These are phyloP conservation scores for Tricholoma hemisulphureum DNA, from an alignment of 768 basidiomycete species.

Conservation along the genomic window DNA sequence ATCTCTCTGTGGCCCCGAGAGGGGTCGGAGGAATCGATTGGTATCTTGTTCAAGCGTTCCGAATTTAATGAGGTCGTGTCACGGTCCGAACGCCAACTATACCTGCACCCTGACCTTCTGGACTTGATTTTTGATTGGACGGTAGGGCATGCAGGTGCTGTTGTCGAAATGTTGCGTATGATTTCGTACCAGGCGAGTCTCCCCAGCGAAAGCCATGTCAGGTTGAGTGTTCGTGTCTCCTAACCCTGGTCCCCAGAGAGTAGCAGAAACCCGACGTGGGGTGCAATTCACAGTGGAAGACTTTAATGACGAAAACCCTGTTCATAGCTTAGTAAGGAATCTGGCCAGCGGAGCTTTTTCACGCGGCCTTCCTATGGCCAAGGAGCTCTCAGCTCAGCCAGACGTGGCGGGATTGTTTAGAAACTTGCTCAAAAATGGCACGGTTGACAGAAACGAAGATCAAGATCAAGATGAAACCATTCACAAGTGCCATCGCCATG, in stretches of 20 bases:
- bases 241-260: not conserved
- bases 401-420: not conserved
- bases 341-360: not conserved
- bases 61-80: conserved; percentile 12
- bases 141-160: conserved; percentile 14
- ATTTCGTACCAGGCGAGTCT: conserved; percentile 5
- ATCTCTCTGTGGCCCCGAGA: conserved; percentile 7
- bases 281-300: not conserved
- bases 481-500: not conserved
- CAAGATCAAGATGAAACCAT: not conserved
- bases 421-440: not conserved
- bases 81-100: not conserved
- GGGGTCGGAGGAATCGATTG: conserved; percentile 5
- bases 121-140: conserved; percentile 11
- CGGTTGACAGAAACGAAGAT: not conserved
- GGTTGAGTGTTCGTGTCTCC: not conserved
- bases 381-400: not conserved
- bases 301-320: not conserved
- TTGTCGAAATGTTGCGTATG: conserved; percentile 6
- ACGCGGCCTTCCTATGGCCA: not conserved
- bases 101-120: conserved; percentile 3
- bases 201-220: not conserved
- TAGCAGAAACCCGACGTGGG: not conserved
- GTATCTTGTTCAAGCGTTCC: conserved; percentile 8
- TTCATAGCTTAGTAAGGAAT: not conserved